Base-by-base conservation (phyloP, 176 grass and related monocot genomes). In the Carex littledalei region DNA sequence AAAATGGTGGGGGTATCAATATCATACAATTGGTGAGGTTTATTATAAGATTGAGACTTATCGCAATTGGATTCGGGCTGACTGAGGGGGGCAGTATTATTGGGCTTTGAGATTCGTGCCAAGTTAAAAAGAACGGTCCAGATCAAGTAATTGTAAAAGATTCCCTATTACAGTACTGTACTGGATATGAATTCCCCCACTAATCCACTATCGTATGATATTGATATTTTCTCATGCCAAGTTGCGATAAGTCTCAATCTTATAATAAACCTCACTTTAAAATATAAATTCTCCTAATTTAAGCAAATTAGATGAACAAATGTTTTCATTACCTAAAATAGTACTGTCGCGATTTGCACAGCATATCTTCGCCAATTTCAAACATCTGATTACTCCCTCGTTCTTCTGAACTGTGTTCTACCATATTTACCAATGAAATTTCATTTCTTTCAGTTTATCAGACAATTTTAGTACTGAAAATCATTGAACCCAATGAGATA, bases 121-220 rank as follows among this genome's bases (percentile, higher is more conserved):
- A n/a, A n/a, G n/a, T n/a, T n/a, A n/a, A n/a, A n/a, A n/a, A n/a
- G n/a, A n/a, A n/a, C n/a, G n/a, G n/a, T n/a, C n/a, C n/a, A n/a
- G n/a, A n/a, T n/a, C n/a, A n/a, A n/a, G n/a, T n/a, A n/a, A n/a
- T n/a, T n/a, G n/a, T n/a, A n/a, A n/a, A n/a, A n/a, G n/a, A n/a
- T n/a, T n/a, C n/a, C n/a, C n/a, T n/a, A n/a, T n/a, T n/a, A n/a
- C n/a, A n/a, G n/a, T n/a, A n/a, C n/a, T n/a, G n/a, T n/a, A n/a
- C n/a, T n/a, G n/a, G n/a, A n/a, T n/a, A n/a, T n/a, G n/a, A n/a
- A n/a, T n/a, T n/a, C n/a, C n/a, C 62, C 80, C 80, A 83, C 80
- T 67, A 83, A 52, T 67, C 41, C 60, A 83, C 35, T 63, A 81
- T 15, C 43, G n/a, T 63, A 43, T 63, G 57, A 81, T 63, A 81